These are phyloP conservation scores for Dothistroma septosporum DNA, from an alignment of 2,329 filamentous ascomycete species.

Conservation along the genomic window DNA sequence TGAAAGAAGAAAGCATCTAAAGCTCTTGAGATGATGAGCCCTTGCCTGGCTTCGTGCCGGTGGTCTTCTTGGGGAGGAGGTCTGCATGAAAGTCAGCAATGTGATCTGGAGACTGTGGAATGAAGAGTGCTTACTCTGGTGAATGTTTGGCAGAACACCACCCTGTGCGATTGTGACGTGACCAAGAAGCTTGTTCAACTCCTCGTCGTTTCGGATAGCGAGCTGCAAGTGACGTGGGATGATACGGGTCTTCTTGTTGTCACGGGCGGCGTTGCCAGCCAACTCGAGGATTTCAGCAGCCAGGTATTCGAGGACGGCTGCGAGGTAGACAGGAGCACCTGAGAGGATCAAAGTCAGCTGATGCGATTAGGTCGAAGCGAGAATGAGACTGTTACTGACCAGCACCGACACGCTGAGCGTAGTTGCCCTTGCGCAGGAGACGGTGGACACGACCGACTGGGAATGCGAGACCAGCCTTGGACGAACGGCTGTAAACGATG, in stretches of 20 bases:
- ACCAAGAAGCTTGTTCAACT: conserved; percentile 97
- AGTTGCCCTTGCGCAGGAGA: conserved; percentile 98
- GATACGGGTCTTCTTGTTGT: conserved; percentile 99
- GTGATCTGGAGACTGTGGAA: conserved; percentile 3
- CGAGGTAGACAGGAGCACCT: conserved; percentile 62
- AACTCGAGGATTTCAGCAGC: conserved; percentile 97
- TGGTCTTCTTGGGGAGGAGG: conserved; percentile 98
- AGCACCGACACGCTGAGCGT: conserved; percentile 98
- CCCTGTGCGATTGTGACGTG: conserved; percentile 96
- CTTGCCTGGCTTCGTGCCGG: conserved; percentile 72
- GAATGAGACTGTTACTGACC: conserved; percentile 49
- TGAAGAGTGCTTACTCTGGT: conserved; percentile 69
- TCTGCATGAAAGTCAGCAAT: conserved; percentile 57
- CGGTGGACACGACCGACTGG: conserved; percentile 98
- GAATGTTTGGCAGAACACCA: conserved; percentile 95
- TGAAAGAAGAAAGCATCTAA: conserved; percentile 51
- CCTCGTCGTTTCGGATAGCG: conserved; percentile 93
- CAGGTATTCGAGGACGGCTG: conserved; percentile 94
- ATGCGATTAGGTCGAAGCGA: conserved; percentile 10
- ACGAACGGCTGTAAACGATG: conserved; percentile 70
- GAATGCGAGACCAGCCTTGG: conserved; percentile 98
- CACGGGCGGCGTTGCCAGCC: conserved; percentile 97
- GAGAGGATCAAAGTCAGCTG: conserved; percentile 14
- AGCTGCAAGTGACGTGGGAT: conserved; percentile 96
- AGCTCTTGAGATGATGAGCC: conserved; percentile 90